phyloP scores from a whole-genome alignment of 176 grass and related monocot genomes.

The Cocos nucifera region DNA sequence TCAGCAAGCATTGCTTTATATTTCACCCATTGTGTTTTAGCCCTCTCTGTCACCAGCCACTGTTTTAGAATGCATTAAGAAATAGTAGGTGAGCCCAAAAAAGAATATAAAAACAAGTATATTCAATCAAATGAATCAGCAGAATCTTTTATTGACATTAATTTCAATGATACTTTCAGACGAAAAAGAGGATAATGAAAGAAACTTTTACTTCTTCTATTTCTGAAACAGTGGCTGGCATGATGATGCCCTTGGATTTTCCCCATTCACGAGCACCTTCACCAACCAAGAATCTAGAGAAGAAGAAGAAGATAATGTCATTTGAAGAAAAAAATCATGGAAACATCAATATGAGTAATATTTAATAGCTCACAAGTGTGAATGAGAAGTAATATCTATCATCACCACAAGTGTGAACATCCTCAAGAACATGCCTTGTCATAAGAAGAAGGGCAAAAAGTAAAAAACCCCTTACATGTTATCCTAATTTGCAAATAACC shows the following conservation, averaged over 20 bases:
- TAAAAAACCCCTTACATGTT: too few relatives aligned
- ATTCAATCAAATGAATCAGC: too few relatives aligned
- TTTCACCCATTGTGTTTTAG: slow-evolving; percentile 69
- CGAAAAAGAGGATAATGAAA: neutral
- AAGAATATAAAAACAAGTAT: neutral
- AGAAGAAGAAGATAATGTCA: neutral
- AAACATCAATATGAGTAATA: too few relatives aligned
- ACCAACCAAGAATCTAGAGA: slow-evolving; percentile 78
- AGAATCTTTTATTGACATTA: too few relatives aligned
- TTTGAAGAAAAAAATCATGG: neutral
- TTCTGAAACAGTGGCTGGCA: slow-evolving; percentile 31
- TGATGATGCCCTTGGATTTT: slow-evolving; percentile 58
- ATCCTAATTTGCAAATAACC: too few relatives aligned
- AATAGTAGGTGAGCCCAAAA: neutral
- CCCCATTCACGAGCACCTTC: slow-evolving; percentile 74
- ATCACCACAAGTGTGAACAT: too few relatives aligned
- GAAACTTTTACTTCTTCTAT: slow-evolving; percentile 38
- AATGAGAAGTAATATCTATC: too few relatives aligned
- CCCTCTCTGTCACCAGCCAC: slow-evolving; percentile 90
- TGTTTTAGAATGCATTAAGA: slow-evolving; percentile 27
- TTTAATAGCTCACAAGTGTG: too few relatives aligned
- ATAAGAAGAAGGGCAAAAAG: too few relatives aligned
- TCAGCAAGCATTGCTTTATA: slow-evolving; percentile 61
- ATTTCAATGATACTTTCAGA: neutral
- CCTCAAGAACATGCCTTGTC: too few relatives aligned